Evolutionary conservation across 2,329 filamentous ascomycete genomes (phyloP).

Genomic region (Didymella arachidicola): DNA sequence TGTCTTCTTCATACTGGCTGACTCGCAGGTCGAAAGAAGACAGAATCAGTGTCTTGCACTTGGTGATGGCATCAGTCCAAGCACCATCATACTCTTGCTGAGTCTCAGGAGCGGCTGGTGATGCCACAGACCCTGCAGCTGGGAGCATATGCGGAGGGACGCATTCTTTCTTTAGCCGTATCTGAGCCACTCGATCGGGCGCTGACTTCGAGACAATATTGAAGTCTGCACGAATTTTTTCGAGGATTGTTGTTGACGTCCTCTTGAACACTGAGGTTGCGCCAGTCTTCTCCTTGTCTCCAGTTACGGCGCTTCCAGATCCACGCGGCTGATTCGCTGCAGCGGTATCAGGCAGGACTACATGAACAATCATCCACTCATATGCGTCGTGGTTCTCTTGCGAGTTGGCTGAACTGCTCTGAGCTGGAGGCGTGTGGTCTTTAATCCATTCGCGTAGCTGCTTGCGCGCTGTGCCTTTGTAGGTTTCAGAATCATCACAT

Average conservation of each 20-base stretch:
- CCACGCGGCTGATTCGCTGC: constrained; percentile 79
- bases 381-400: constrained; percentile 96
- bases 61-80: constrained; percentile 83
- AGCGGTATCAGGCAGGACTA: constrained; percentile 84
- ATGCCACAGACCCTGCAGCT: constrained; percentile 48
- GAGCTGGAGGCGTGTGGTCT: constrained; percentile 66
- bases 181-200: constrained; percentile 82
- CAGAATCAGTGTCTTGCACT: constrained; percentile 86
- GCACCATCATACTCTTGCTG: constrained; percentile 80
- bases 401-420: constrained; percentile 65
- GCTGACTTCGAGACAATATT: constrained; percentile 77
- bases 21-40: constrained; percentile 90
- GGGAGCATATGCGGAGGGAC: constrained; percentile 57
- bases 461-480: constrained; percentile 80
- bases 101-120: constrained; percentile 62
- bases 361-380: constrained; percentile 93
- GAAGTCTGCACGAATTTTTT: constrained; percentile 91
- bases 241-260: constrained; percentile 81
- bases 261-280: constrained; percentile 77
- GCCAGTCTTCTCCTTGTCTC: constrained; percentile 70
- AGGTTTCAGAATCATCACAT: constrained; percentile 94
- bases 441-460: constrained; percentile 93
- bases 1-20: constrained; percentile 94
- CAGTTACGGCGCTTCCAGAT: constrained; percentile 57
- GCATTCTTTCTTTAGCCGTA: constrained; percentile 70